Conservation (phyloP, 139 green algal species). For the Picocystis salinarum region DNA sequence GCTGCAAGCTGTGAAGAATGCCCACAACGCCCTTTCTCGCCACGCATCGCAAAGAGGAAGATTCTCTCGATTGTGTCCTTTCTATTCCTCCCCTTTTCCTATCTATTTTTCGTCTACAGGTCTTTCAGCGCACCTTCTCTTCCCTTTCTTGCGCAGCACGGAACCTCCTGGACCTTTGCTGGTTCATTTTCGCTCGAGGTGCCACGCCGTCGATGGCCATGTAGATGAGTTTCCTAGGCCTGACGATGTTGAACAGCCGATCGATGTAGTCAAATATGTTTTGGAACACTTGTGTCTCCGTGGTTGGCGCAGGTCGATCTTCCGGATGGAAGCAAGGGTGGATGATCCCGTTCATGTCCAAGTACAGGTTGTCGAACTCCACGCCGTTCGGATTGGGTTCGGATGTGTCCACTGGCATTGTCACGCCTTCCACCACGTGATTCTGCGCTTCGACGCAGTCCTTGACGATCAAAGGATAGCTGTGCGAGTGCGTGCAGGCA, state of each 20-base stretch:
- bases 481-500: slow-evolving; percentile 14
- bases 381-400: slow-evolving; percentile 85
- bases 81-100: neutral
- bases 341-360: slow-evolving; percentile 99
- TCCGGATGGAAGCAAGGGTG: slow-evolving; percentile 99
- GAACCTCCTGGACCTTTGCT: slow-evolving; percentile 92
- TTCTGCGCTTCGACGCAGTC: slow-evolving; percentile 63
- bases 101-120: neutral
- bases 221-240: slow-evolving; percentile 87
- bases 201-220: slow-evolving; percentile 98
- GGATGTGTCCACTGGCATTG: slow-evolving; percentile 71
- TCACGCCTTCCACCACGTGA: slow-evolving; percentile 44
- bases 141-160: slow-evolving; percentile 68
- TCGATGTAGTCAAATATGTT: slow-evolving; percentile 99
- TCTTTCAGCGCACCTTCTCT: slow-evolving; percentile 25
- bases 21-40: too few species aligned
- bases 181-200: slow-evolving; percentile 98
- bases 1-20: too few species aligned
- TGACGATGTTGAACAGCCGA: slow-evolving; percentile 84
- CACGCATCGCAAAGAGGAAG: too few species aligned
- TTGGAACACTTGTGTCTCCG: slow-evolving; percentile 70
- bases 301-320: slow-evolving; percentile 31
- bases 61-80: too few species aligned
- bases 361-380: slow-evolving; percentile 97
- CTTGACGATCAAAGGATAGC: slow-evolving; percentile 85